Base-by-base conservation (phyloP, 202 grass and related monocot genomes). In the Setaria viridis region DNA sequence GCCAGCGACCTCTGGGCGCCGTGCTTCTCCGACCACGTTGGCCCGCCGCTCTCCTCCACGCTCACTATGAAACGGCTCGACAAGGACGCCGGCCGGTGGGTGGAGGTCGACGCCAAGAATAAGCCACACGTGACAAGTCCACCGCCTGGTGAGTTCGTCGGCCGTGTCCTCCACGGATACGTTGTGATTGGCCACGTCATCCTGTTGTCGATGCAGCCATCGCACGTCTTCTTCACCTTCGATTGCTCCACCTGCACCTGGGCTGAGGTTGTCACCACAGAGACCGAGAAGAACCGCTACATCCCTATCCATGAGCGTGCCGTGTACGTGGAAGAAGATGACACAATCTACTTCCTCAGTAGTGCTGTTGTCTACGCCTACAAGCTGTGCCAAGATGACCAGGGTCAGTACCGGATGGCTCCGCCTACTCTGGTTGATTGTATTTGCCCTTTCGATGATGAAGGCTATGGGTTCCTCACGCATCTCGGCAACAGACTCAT, bases 31-130 rank as follows among this genome's bases (percentile, higher is more conserved):
- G 39, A 5, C 3, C 39, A 3, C 39, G 39, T 3, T 1, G 29
- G 50, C 10, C 15, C 25, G 25, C 25, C 25, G 25, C 25, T 25
- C 25, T 25, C 11, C 0, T 57, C 5, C n/a, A 2, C 1, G 19
- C 5, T 84, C 48, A 5, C 33, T 33, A 85, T 77, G 82, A 71
- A 7, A 20, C 72, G 33, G 14, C 13, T 74, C 4, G n/a, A 42
- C 20, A 54, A 12, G 34, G 20, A 66, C 2, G 13, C 46, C 2
- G 32, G 7, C 11, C 48, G 0, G 71, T 84, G 82, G 46, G 60
- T 48, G 30, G 0, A 65, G 46, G 59, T 65, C 25, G 16, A 15
- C 6, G 14, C 69, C 80, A 25, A 25, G 25, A 25, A 25, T 25
- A 25, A 25, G 25, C 25, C 25, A 25, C 25, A 25, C 25, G 25